Conservation (phyloP, 2,329 filamentous ascomycete species). For the Diaporthe aspalathi region DNA sequence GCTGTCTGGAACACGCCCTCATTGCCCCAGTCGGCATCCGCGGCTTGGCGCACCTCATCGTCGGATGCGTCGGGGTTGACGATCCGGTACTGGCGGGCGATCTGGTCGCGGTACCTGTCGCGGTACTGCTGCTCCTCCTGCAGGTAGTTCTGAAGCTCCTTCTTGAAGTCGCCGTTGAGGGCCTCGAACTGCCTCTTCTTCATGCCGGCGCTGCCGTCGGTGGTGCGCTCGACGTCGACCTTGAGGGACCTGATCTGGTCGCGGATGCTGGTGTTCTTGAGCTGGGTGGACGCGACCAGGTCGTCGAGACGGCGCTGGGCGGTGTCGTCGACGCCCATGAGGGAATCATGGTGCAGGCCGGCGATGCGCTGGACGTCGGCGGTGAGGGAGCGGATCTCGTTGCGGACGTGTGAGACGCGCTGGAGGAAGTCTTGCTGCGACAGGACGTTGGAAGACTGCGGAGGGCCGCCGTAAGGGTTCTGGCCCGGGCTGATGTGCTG, state of each 20-base stretch:
- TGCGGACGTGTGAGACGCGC: constrained; percentile 74
- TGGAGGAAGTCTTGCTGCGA: constrained; percentile 75
- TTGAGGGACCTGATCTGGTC: constrained; percentile 83
- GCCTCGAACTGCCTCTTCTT: constrained; percentile 78
- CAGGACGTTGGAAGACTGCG: constrained; percentile 54
- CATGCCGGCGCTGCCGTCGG: constrained; percentile 68
- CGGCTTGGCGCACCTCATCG: constrained; percentile 75
- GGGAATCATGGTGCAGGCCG: constrained; percentile 76
- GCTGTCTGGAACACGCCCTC: constrained; percentile 87
- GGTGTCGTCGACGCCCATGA: constrained; percentile 71
- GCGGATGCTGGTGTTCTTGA: constrained; percentile 80
- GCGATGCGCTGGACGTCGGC: constrained; percentile 75
- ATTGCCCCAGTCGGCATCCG: constrained; percentile 78
- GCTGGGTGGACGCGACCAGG: constrained; percentile 76
- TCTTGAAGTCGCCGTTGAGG: constrained; percentile 78
- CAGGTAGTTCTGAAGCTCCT: constrained; percentile 76
- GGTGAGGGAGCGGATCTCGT: constrained; percentile 75
- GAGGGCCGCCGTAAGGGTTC: constrained; percentile 43
- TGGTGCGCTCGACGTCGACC: constrained; percentile 73
- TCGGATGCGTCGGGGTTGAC: constrained; percentile 85
- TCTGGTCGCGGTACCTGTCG: constrained; percentile 79
- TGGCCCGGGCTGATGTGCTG: constrained; percentile 49
- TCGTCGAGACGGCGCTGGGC: constrained; percentile 71
- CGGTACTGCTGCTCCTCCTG: constrained; percentile 78
- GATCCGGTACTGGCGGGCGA: constrained; percentile 83